Evolutionary conservation across 164 flowering plant species (phyloP), one percentile per base, ranked within the genome.

Genomic region (Vitis rotundifolia): DNA sequence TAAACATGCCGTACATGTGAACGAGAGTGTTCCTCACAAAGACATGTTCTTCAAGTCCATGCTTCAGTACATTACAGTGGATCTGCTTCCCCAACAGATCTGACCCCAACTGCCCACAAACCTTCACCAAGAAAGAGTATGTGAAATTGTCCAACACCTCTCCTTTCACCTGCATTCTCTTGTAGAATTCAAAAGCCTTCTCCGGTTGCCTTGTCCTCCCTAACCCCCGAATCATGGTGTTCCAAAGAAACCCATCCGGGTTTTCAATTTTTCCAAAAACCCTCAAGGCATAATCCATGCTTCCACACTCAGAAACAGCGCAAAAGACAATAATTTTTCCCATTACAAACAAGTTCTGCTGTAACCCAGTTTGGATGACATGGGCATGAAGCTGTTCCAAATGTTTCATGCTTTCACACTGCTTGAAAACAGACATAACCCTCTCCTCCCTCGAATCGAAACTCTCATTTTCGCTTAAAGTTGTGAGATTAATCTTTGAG

Each of bases 191-290:
- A 62, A 89, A 76, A 53, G 81, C 84, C 31, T 70, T 75, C 13
- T 56, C 63, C 6, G 78, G 74, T 11, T 71, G 61, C 52, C 52
- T 68, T 3, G 73, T 71, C 54, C 72, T 80, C 13, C 79, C 87
- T 61, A 83, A 78, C 14, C 90, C 90, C 64, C 89, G 81, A 57
- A 89, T 87, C 86, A 89, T 81, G n/a, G 89, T 83, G 61, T 83
- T 87, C 90, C 87, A 86, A 12, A 85, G 50, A 75, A 89, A 87
- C 80, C 85, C 86, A 82, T 87, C 88, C 50, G 94, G 89, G 55
- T 64, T 68, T 58, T 76, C 67, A 47, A 85, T 76, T 47, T 68
- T 73, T 8, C 77, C 74, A 71, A 86, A 87, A 31, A 85, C 80
- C 0, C 80, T 75, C 14, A 65, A 74, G 0, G 90, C 89, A 54